Base-by-base conservation (phyloP, 2,329 filamentous ascomycete genomes). In the Hypomyces perniciosus region DNA sequence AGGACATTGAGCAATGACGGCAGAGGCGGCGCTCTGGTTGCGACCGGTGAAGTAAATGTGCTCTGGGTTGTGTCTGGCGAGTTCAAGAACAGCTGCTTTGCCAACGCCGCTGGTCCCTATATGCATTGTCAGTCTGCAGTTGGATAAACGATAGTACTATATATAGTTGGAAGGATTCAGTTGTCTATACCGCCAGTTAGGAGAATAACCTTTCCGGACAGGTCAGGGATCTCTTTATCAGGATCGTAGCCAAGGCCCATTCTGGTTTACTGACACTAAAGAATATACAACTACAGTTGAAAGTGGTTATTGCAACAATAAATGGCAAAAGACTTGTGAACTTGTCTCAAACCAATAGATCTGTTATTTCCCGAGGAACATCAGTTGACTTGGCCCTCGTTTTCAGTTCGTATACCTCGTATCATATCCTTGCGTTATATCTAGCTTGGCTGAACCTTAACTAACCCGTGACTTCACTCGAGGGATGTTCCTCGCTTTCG, bases 191-290 rank as follows among this genome's bases (percentile, higher is more conserved):
- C 90, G 47, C 90, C 90, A 0, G 90, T 96, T 12, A 96, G 84
- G 26, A 95, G 76, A 40, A 82, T 88, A 9, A 90, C 85, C 64
- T 84, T 85, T 53, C 83, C 88, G 64, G 91, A 83, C 30, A 96
- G 78, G 5, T 87, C 89, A 4, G 64, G 59, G 34, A 78, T 74
- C 55, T 77, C 73, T 13, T 35, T 56, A 5, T 55, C 39, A 1
- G 60, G 54, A 13, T 54, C 41, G 45, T 46, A 51, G 20, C 20
- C 31, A 20, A 51, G 8, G 4, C 43, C 44, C 49, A 51, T 51
- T 40, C 10, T 45, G 35, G 20, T 20, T 20, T 20, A 3, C 20
- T n/a, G 35, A n/a, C 6, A 20, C 20, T 20, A 38, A n/a, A 38
- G 5, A 9, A 12, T 20, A 38, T 1, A 12, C 9, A 20, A 30